Percentiles rank a stretch among this genome's conserved stretches.
phyloP scores from a whole-genome alignment of 441 rosid genomes.

The Lepidium campestre region DNA sequence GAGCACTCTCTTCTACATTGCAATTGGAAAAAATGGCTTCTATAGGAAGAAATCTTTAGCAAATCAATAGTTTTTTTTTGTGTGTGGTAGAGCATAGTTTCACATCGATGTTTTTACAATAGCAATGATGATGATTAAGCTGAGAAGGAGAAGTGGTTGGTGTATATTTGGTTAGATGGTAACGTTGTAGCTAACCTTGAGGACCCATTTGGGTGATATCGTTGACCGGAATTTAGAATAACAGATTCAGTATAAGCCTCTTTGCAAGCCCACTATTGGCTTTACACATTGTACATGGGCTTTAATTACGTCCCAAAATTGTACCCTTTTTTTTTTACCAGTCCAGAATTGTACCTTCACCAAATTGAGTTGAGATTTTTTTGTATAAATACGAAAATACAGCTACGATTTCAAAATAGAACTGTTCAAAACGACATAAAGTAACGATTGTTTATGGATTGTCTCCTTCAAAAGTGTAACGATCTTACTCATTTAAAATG shows the following conservation, averaged over 20 bases:
- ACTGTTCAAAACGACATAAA: not conserved
- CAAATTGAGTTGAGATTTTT: not conserved
- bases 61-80: not conserved
- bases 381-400: not conserved
- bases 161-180: slow-evolving; percentile 7
- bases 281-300: not conserved
- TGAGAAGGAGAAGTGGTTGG: not conserved
- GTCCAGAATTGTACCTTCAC: not conserved
- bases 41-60: slow-evolving; percentile 1
- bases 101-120: not conserved
- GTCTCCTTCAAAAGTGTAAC: not conserved
- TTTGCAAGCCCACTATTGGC: not conserved
- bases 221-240: not conserved
- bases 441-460: not conserved
- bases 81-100: not conserved
- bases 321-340: not conserved
- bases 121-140: not conserved
- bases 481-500: not conserved
- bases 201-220: not conserved
- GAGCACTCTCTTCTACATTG: not conserved
- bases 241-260: slow-evolving; percentile 1
- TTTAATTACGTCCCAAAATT: not conserved
- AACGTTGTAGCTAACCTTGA: not conserved
- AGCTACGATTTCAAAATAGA: not conserved
- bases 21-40: not conserved